Evolutionary conservation across 2,329 filamentous ascomycete species (phyloP).

Genomic region (Neonectria sp.): DNA sequence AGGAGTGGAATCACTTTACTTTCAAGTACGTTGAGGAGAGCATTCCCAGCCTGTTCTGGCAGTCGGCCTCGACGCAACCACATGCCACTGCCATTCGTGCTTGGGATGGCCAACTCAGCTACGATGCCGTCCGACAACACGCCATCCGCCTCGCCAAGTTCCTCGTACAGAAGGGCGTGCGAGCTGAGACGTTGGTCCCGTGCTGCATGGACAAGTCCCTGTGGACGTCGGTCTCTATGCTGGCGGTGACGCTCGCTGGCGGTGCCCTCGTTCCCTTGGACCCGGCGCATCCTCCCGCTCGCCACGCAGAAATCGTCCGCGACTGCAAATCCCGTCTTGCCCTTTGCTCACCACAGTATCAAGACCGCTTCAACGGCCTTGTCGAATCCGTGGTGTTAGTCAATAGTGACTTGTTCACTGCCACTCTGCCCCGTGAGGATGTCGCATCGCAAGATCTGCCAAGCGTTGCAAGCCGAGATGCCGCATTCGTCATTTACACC

Average conservation of each 20-base stretch:
- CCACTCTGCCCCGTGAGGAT: background rate
- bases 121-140: slow-evolving; percentile 11
- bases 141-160: slow-evolving; percentile 5
- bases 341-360: slow-evolving; percentile 25
- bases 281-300: slow-evolving; percentile 34
- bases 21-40: background rate
- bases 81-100: slow-evolving; percentile 26
- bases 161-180: slow-evolving; percentile 1
- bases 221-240: slow-evolving; percentile 43
- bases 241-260: slow-evolving; percentile 45
- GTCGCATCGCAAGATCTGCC: background rate
- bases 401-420: background rate
- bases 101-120: slow-evolving; percentile 42
- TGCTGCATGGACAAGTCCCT: slow-evolving; percentile 46
- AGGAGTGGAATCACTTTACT: slow-evolving; percentile 20
- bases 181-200: slow-evolving; percentile 25
- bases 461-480: background rate
- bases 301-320: slow-evolving; percentile 27
- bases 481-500: slow-evolving; percentile 41
- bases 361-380: slow-evolving; percentile 5
- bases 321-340: slow-evolving; percentile 26
- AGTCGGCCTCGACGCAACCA: background rate
- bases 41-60: slow-evolving; percentile 19
- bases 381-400: background rate
- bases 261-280: slow-evolving; percentile 46